Evolutionary conservation across 805 yeast species (phyloP).

Genomic region (Candida michaelii): DNA sequence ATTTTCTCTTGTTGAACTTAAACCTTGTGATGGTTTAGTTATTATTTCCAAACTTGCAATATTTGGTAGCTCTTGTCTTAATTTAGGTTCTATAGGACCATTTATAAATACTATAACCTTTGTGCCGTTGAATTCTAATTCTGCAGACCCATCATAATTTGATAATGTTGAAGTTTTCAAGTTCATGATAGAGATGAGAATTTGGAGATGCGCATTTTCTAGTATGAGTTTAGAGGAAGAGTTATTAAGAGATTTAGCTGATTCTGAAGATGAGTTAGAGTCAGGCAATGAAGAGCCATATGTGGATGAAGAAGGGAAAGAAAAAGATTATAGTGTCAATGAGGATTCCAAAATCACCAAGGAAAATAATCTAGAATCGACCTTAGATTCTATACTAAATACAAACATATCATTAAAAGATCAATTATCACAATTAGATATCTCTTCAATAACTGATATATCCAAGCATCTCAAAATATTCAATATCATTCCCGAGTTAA

Average conservation of each 20-base stretch:
- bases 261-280: slow-evolving; percentile 12
- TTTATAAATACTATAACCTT: slow-evolving; percentile 73
- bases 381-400: slow-evolving; percentile 12
- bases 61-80: slow-evolving; percentile 82
- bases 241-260: slow-evolving; percentile 38
- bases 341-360: background rate
- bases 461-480: slow-evolving; percentile 21
- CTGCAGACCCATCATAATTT: slow-evolving; percentile 82
- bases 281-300: background rate
- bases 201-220: slow-evolving; percentile 6
- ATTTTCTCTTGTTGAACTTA: slow-evolving; percentile 73
- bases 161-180: slow-evolving; percentile 37
- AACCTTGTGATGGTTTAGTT: slow-evolving; percentile 76
- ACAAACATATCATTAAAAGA: slow-evolving; percentile 10
- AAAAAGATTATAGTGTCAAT: background rate
- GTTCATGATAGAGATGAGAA: slow-evolving; percentile 8
- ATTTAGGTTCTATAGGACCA: slow-evolving; percentile 87
- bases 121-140: slow-evolving; percentile 49
- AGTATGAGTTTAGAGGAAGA: slow-evolving; percentile 39
- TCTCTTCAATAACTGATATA: slow-evolving; percentile 21
- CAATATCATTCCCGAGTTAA: slow-evolving; percentile 25
- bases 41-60: slow-evolving; percentile 73
- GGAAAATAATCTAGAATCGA: slow-evolving; percentile 6
- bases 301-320: background rate
- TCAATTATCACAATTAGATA: slow-evolving; percentile 17